phyloP scores from a whole-genome alignment of 805 yeast species.

The Yueomyces sp. region DNA sequence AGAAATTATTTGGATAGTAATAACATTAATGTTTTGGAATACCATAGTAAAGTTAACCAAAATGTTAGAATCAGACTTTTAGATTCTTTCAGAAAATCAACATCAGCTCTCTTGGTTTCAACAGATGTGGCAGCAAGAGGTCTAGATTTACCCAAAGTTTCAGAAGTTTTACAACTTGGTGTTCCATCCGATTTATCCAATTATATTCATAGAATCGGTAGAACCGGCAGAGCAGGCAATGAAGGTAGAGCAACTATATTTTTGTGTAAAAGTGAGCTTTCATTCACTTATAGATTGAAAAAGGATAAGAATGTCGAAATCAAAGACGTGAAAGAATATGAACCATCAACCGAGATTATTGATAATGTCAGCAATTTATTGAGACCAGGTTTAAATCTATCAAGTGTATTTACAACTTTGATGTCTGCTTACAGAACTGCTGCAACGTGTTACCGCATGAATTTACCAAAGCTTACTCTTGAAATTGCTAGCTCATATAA shows the following conservation, averaged over 20 bases:
- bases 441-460: slow-evolving; percentile 21
- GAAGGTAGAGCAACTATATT: slow-evolving; percentile 59
- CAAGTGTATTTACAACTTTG: slow-evolving; percentile 23
- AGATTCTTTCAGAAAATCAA: slow-evolving; percentile 34
- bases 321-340: slow-evolving; percentile 29
- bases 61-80: slow-evolving; percentile 49
- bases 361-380: slow-evolving; percentile 16
- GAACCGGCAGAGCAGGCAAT: slow-evolving; percentile 89
- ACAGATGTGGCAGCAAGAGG: slow-evolving; percentile 96
- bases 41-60: slow-evolving; percentile 72
- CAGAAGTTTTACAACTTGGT: slow-evolving; percentile 76
- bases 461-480: slow-evolving; percentile 10
- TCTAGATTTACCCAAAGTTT: slow-evolving; percentile 82
- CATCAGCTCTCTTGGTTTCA: slow-evolving; percentile 51
- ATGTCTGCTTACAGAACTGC: slow-evolving; percentile 27
- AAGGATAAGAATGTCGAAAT: slow-evolving; percentile 43
- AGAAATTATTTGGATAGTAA: slow-evolving; percentile 16
- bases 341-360: slow-evolving; percentile 22
- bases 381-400: slow-evolving; percentile 13
- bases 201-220: slow-evolving; percentile 86
- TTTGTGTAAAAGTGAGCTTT: slow-evolving; percentile 40
- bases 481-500: slow-evolving; percentile 17
- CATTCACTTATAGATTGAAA: slow-evolving; percentile 38
- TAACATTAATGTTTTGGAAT: slow-evolving; percentile 23
- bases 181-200: slow-evolving; percentile 63